Evolutionary conservation across 1,284 basidiomycete genomes (phyloP), one percentile per base, ranked within the genome.

Genomic region (Pseudozyma tsukubaensis): DNA sequence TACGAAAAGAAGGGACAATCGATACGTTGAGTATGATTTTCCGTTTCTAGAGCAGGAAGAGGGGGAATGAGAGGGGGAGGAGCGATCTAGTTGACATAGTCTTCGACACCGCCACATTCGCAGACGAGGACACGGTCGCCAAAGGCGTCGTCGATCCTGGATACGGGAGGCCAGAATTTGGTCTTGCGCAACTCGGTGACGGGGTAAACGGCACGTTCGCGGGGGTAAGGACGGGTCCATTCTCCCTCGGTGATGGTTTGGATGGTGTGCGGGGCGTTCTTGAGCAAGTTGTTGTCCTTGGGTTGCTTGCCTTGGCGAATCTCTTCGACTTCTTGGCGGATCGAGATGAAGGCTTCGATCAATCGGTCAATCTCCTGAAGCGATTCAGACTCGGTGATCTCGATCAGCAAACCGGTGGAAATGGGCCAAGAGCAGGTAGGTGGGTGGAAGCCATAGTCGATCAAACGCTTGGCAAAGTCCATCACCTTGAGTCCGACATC

Each of bases 341-440:
- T 99, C 73, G 92, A 89, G 75, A 99, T 95, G 91, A 98, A 94
- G 7, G 96, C 95, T 76, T 97, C 93, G 85, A 94, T 94, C 87
- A 97, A 96, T 79, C 92, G 91, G 19, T 82, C 80, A 42, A 83
- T 72, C 67, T 83, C 82, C 24, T 71, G 73, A 14, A 83, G 64
- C 37, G 73, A 76, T 65, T 83, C 82, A 49, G 75, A 78, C 63
- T 83, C 82, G 48, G 81, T 83, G 35, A 82, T 82, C 75, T 83
- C 82, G 57, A 83, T 79, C 14, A 83, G 55, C 36, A 83, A 50
- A 29, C 82, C 81, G 3, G 82, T 83, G 39, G 80, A 82, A 59
- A 83, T 83, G 11, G 82, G 82, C 82, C 82, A 83, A 16, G 81
- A 80, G 66, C 81, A 82, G 4, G 82, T 83, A 2, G 82, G 82